Evolutionary conservation across 371 early-diverging fungal species (phyloP).

Genomic region (Mortierella sp.): DNA sequence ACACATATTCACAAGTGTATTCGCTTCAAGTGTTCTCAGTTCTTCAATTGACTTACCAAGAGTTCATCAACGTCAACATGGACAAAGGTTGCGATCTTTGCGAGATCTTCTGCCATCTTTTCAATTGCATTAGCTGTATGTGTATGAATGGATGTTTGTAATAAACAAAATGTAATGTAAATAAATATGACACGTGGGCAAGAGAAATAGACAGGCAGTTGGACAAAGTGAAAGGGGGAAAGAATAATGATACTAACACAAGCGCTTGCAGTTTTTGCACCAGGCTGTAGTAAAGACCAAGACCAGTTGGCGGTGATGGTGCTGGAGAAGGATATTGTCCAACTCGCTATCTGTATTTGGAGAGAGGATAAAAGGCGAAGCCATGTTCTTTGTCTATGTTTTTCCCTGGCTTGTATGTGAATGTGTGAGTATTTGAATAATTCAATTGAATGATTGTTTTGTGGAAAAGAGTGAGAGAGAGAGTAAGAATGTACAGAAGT

Average conservation of each 20-base stretch:
- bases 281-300: conserved; percentile 53
- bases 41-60: conserved; percentile 34
- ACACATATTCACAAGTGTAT: too few species aligned
- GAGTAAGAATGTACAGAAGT: too few species aligned
- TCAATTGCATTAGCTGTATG: conserved; percentile 27
- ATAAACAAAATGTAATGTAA: not conserved
- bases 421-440: not conserved
- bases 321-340: conserved; percentile 26
- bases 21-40: too few species aligned
- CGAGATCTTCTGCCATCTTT: conserved; percentile 33
- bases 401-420: too few species aligned
- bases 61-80: conserved; percentile 53
- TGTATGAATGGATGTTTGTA: not conserved
- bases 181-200: not conserved
- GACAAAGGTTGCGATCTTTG: conserved; percentile 38
- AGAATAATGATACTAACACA: conserved; percentile 20
- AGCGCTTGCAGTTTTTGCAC: conserved; percentile 58
- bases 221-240: not conserved
- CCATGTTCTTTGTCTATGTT: conserved; percentile 20
- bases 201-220: not conserved
- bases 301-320: conserved; percentile 39
- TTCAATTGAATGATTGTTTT: too few species aligned
- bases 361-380: conserved; percentile 46
- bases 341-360: conserved; percentile 49
- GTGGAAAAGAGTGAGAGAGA: not conserved